Base-by-base conservation (phyloP, 495 filamentous ascomycete genomes). In the Penicilliopsis zonata region DNA sequence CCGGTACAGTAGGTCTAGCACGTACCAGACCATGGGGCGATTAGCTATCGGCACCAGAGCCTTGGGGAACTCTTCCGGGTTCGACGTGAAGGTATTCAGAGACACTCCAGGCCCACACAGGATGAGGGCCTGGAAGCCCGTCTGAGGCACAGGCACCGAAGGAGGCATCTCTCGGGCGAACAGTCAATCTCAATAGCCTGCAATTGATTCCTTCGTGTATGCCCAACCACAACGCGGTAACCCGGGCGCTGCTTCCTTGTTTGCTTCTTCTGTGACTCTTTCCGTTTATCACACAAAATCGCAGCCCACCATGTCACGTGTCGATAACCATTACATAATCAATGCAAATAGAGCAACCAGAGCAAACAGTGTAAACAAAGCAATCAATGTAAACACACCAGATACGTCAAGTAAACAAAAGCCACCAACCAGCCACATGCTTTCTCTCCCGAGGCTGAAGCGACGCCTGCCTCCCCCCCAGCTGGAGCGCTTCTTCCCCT, bases 1-100 rank as follows among this genome's bases (percentile, higher is more conserved):
- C 12, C 84, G 67, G 51, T 86, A 81, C 47, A 86, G 93, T 61
- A 82, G 95, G 38, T 94, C 85, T 28, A 98, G 65, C 0, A 84
- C 76, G 54, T 94, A 96, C 74, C 80, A 94, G 20, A 98, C 72
- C 90, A 96, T 94, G 0, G 88, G 88, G 35, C 86, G 67, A 56
- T 96, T 96, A 35, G 88, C 90, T 32, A 96, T 80, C 5, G 86
- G 86, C 16, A 96, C 62, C 6, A 98, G 71, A 29, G 82, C 82
- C 59, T 96, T 98, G 3, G 87, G 87, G 35, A 78, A 78, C 46
- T 93, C 84, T 52, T 88, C 80, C 3, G 87, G 80, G 34, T 81
- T 83, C 5, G 83, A 76, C 2, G 86, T 94, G 57, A 96, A 94
- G 0, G 92, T 94, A 22, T 80, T 82, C 34, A 96, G 78, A 2